Evolutionary conservation across 2,329 filamentous ascomycete species (phyloP).

Genomic region (Ophiostoma fasciatum): DNA sequence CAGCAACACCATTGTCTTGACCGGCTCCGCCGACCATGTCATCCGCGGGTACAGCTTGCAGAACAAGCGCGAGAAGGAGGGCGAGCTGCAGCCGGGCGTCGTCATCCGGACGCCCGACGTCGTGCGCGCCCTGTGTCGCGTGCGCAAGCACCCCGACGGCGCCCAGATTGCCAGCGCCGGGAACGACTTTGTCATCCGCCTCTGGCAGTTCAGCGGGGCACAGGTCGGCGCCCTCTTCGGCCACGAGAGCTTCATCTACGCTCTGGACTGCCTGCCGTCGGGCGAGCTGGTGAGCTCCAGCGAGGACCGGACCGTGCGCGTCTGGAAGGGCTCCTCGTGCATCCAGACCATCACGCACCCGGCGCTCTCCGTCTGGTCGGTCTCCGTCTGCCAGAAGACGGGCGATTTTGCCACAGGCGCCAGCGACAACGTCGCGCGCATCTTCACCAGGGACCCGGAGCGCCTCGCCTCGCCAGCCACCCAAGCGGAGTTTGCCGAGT

Average conservation of each 20-base stretch:
- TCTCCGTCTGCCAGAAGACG: conserved; percentile 66
- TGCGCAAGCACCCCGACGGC: conserved; percentile 62
- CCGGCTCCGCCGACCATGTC: conserved; percentile 80
- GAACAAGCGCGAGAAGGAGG: conserved; percentile 29
- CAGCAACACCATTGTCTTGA: conserved; percentile 66
- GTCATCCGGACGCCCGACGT: conserved; percentile 59
- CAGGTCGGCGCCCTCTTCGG: conserved; percentile 66
- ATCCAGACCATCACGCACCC: conserved; percentile 94
- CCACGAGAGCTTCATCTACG: conserved; percentile 93
- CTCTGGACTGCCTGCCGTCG: conserved; percentile 58
- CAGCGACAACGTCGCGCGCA: conserved; percentile 71
- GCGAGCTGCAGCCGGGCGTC: conserved; percentile 35
- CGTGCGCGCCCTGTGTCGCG: conserved; percentile 71
- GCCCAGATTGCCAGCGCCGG: conserved; percentile 91
- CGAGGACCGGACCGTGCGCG: conserved; percentile 81
- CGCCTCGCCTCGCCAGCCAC: conserved; percentile 55
- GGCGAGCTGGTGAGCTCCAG: conserved; percentile 84
- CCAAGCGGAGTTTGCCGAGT: conserved; percentile 62
- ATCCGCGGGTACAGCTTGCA: conserved; percentile 73
- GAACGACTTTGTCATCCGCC: conserved; percentile 76
- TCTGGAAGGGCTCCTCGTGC: conserved; percentile 76
- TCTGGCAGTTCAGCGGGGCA: conserved; percentile 73
- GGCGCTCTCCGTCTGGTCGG: conserved; percentile 89
- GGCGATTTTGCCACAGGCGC: conserved; percentile 91
- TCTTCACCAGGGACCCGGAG: conserved; percentile 63